Evolutionary conservation across 768 basidiomycete species (phyloP).

Genomic region (Lentinula edodes): DNA sequence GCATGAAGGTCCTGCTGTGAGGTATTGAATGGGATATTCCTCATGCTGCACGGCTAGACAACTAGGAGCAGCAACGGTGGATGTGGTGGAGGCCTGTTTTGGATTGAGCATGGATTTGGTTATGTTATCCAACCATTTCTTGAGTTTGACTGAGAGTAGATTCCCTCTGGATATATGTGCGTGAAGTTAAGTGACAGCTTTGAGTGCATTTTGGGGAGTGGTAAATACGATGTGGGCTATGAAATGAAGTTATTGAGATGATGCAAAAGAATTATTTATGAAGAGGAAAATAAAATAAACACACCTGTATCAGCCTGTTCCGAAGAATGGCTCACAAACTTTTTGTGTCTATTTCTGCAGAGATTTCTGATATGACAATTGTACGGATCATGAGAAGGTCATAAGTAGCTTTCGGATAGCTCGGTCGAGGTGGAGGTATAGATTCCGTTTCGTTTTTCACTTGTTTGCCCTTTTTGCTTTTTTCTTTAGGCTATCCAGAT

Average conservation of each 20-base stretch:
- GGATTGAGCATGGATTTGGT: slow-evolving; percentile 38
- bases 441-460: slow-evolving; percentile 35
- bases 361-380: slow-evolving; percentile 70
- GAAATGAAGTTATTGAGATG: neutral
- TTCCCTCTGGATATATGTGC: too few species aligned
- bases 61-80: slow-evolving; percentile 13
- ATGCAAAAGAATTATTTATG: neutral
- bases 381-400: slow-evolving; percentile 87
- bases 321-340: slow-evolving; percentile 36
- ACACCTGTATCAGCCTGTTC: slow-evolving; percentile 46
- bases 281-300: too few species aligned
- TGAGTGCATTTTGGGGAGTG: slow-evolving; percentile 59
- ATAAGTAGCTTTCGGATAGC: slow-evolving; percentile 30
- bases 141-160: too few species aligned
- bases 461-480: slow-evolving; percentile 22
- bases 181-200: slow-evolving; percentile 77
- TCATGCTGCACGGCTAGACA: slow-evolving; percentile 71
- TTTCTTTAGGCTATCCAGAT: slow-evolving; percentile 35
- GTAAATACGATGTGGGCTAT: slow-evolving; percentile 74
- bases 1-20: slow-evolving; percentile 84
- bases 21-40: slow-evolving; percentile 83
- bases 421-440: slow-evolving; percentile 27
- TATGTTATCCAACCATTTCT: slow-evolving; percentile 75
- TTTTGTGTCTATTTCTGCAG: slow-evolving; percentile 56
- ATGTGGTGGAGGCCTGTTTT: too few species aligned